Base-by-base conservation (phyloP, 352 stramenopile species). In the Phytophthora foliorum region DNA sequence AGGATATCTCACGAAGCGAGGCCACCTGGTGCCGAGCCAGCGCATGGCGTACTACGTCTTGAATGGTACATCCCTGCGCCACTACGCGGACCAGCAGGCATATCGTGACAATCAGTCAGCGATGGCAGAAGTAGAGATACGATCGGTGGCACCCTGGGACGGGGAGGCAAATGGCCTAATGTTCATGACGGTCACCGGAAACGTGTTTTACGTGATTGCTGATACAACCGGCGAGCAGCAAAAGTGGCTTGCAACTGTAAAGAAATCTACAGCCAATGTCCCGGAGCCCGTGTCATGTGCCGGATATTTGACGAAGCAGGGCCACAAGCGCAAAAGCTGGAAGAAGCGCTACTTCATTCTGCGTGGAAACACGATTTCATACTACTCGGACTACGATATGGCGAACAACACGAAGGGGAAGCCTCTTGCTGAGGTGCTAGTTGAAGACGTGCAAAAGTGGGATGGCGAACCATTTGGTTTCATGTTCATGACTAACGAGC, bases 261-360 rank as follows among this genome's bases (percentile, higher is more conserved):
- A 82, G 57, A 83, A 84, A 36, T 90, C 86, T 14, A 91, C 86
- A 38, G 76, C 78, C 10, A 92, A 77, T 25, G 67, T 93, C 8
- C 89, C 87, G 0, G 85, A 94, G 53, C 89, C 89, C 0, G 85
- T 96, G 8, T 74, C 84, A 6, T 96, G 89, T 64, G 88, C 88
- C 8, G 90, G 90, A 34, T 97, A 95, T 70, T 67, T 97, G 21
- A 96, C 88, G 24, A 97, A 97, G 65, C 90, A 97, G 75, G 90
- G 90, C 24, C 90, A 97, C 71, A 97, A 96, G 67, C 86, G 90
- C 1, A 97, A 97, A 72, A 97, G 88, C 65, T 97, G 90, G 90
- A 97, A 96, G 67, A 97, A 96, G 61, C 86, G 90, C 0, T 97
- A 96, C 63, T 97, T 97, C 52, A 92, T 96, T 54, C 60, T 97